These are phyloP conservation scores for Coemansia sp. DNA, from an alignment of 192 early-diverging fungal genomes.

Conservation along the genomic window DNA sequence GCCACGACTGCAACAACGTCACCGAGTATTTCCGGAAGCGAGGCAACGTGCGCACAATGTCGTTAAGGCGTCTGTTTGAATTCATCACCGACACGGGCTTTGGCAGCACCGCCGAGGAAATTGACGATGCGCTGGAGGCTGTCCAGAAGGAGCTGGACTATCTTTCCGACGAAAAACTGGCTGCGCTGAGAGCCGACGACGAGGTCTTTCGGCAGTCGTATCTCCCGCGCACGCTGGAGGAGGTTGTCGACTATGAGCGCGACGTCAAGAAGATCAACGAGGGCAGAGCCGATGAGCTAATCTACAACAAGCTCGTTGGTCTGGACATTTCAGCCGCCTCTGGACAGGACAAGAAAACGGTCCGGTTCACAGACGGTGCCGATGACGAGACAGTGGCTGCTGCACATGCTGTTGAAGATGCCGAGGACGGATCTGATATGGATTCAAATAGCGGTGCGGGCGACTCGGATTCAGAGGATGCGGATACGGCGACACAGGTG, in stretches of 20 bases:
- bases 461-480: constrained; percentile 28
- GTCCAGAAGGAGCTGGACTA: constrained; percentile 51
- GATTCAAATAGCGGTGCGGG: constrained; percentile 16
- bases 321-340: constrained; percentile 54
- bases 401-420: constrained; percentile 26
- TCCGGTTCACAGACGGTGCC: not conserved
- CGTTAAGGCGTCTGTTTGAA: constrained; percentile 80
- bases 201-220: constrained; percentile 89
- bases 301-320: constrained; percentile 55
- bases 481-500: constrained; percentile 26
- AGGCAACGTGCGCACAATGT: constrained; percentile 65
- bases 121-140: constrained; percentile 68
- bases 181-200: constrained; percentile 67
- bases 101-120: constrained; percentile 56
- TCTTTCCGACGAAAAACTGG: constrained; percentile 48
- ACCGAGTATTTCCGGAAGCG: constrained; percentile 88
- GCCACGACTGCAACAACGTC: constrained; percentile 92
- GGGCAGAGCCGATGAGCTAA: constrained; percentile 65
- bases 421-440: constrained; percentile 1
- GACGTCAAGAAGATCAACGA: constrained; percentile 72
- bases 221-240: constrained; percentile 87
- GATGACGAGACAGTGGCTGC: constrained; percentile 51
- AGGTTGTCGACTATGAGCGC: constrained; percentile 83
- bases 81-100: constrained; percentile 72
- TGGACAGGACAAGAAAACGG: constrained; percentile 8